Conservation (phyloP, 768 basidiomycete species). For the Boletus subparvulus region DNA sequence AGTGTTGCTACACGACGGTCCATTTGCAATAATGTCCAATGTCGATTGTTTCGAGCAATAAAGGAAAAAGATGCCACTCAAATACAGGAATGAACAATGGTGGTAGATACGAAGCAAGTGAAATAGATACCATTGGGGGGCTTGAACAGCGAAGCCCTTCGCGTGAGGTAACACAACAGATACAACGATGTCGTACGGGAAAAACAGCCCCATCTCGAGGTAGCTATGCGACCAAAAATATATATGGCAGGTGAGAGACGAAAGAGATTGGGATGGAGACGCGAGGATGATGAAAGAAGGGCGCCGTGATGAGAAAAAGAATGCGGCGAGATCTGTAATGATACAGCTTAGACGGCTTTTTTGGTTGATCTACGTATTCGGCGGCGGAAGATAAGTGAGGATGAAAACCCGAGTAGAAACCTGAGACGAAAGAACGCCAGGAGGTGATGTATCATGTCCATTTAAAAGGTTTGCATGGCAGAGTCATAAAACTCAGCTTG, state of each 20-base stretch:
- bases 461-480: constrained; percentile 35
- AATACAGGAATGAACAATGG: not conserved
- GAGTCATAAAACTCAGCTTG: constrained; percentile 37
- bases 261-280: not conserved
- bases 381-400: not conserved
- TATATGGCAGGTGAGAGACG: constrained; percentile 28
- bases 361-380: constrained; percentile 19
- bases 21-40: not conserved
- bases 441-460: constrained; percentile 2
- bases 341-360: constrained; percentile 22
- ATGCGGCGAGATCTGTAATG: constrained; percentile 13
- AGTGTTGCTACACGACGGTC: not conserved
- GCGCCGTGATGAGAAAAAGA: constrained; percentile 4
- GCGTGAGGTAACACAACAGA: constrained; percentile 32
- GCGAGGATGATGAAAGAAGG: not conserved
- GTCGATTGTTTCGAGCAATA: not conserved
- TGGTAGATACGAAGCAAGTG: not conserved
- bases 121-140: constrained; percentile 39
- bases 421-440: constrained; percentile 2
- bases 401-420: constrained; percentile 5
- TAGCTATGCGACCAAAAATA: constrained; percentile 31
- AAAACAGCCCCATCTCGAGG: constrained; percentile 9
- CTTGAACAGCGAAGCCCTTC: constrained; percentile 53
- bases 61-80: not conserved
- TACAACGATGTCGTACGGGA: constrained; percentile 22